Evolutionary conservation across 805 yeast genomes (phyloP).

Genomic region (Candida manassasensis): DNA sequence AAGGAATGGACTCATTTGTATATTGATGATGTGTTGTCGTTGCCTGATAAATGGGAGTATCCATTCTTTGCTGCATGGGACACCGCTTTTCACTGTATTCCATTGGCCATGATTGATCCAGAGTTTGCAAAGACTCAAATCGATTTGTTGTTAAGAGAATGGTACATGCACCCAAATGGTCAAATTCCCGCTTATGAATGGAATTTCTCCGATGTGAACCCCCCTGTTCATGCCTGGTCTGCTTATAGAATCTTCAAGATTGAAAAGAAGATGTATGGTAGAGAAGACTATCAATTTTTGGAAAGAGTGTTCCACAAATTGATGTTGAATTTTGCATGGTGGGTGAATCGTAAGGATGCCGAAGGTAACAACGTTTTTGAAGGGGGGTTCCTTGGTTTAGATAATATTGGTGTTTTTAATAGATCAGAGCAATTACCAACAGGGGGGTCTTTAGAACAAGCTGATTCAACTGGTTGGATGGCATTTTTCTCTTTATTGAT

Average conservation of each 20-base stretch:
- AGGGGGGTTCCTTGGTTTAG: conserved; percentile 91
- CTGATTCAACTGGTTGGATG: conserved; percentile 98
- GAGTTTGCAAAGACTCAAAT: conserved; percentile 86
- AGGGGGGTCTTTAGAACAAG: conserved; percentile 86
- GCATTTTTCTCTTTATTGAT: conserved; percentile 86
- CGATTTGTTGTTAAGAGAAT: conserved; percentile 81
- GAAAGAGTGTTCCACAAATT: conserved; percentile 92
- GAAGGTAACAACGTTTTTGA: conserved; percentile 87
- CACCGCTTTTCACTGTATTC: conserved; percentile 91
- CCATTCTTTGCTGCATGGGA: conserved; percentile 98
- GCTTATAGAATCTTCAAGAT: conserved; percentile 81
- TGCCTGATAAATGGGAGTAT: conserved; percentile 95
- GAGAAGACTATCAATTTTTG: conserved; percentile 73
- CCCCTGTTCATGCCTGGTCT: conserved; percentile 97
- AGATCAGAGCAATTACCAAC: conserved; percentile 91
- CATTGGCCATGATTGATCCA: conserved; percentile 90
- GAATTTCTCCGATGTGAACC: conserved; percentile 94
- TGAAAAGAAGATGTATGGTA: conserved; percentile 81
- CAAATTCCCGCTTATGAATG: conserved; percentile 96
- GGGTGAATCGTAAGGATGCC: conserved; percentile 89
- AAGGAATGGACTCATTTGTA: conserved; percentile 85
- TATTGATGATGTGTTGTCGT: conserved; percentile 78
- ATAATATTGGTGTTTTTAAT: conserved; percentile 88
- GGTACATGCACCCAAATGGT: conserved; percentile 99
- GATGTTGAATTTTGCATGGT: conserved; percentile 89